Base-by-base conservation (phyloP, 164 flowering plant species). In the Chloranthus sessilifolius region DNA sequence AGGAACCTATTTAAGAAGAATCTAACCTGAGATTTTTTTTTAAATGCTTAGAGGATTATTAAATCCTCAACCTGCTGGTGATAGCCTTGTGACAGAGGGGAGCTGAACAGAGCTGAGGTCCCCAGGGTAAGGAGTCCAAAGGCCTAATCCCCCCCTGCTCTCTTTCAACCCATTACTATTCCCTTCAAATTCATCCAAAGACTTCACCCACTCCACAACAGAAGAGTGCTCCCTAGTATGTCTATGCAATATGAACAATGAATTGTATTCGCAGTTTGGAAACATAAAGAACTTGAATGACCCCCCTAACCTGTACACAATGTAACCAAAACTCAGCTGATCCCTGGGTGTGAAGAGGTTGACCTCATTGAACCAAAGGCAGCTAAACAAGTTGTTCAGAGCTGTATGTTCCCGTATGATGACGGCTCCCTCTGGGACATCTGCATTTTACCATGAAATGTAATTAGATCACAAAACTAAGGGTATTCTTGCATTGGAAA, bases 341-440 rank as follows among this genome's bases (percentile, higher is more conserved):
- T 94, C 97, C 60, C 97, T 79, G 5, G 99, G 99, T 4, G 99
- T 94, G 61, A 94, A 83, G 40, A 85, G 81, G 60, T 94, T 51
- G 53, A 94, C 99, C 80, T 89, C 97, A 33, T 89, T 89, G 79
- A 89, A 94, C 97, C 99, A 94, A 52, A 94, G 61, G 74, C 99
- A 94, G 68, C 92, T 84, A 65, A 89, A 87, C 55, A 94, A 56
- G 53, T 94, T 75, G 50, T 55, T 94, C 56, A 94, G 25, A 15
- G 87, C 71, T 0, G 97, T 89, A 58, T 94, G 99, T 52, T 94
- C 96, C 23, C 96, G 66, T 46, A 89, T 71, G 64, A 94, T 94
- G 40, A 89, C 44, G 10, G 97, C 99, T 66, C 97, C 99, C 65
- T 94, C 99, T 1, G 97, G 99, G 28, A 94, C 97, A 85, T 89